A percentile compares a stretch with the other conserved stretches of the same genome.
Evolutionary conservation across 805 yeast species (phyloP).

Genomic region (Yamadazyma akitaensis): DNA sequence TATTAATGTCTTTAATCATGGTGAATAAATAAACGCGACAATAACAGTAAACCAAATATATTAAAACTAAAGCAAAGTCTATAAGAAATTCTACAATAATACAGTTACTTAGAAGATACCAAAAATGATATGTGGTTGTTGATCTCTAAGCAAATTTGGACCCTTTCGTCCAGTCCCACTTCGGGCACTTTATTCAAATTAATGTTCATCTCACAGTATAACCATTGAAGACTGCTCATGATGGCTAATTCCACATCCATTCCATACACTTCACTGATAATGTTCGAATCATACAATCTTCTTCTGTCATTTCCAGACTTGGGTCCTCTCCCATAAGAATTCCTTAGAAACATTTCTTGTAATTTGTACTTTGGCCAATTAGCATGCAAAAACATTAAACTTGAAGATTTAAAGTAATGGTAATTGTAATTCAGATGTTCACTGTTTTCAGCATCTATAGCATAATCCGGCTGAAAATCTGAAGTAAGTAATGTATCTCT

Average conservation of each 20-base stretch:
- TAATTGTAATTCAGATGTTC: slow-evolving; percentile 24
- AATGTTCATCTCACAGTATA: slow-evolving; percentile 25
- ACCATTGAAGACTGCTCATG: slow-evolving; percentile 26
- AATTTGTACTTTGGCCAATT: slow-evolving; percentile 35
- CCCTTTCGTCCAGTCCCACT: slow-evolving; percentile 18
- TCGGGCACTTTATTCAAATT: slow-evolving; percentile 21
- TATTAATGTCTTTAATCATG: slow-evolving; percentile 13
- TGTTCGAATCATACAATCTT: slow-evolving; percentile 25
- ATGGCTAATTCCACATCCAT: slow-evolving; percentile 28
- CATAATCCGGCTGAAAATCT: slow-evolving; percentile 18
- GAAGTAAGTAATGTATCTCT: slow-evolving; percentile 3
- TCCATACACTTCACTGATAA: slow-evolving; percentile 22
- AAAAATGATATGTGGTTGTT: slow-evolving; percentile 24
- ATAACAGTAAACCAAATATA: background rate
- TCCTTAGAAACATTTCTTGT: slow-evolving; percentile 23
- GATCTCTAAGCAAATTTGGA: slow-evolving; percentile 23
- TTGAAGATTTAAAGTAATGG: slow-evolving; percentile 26
- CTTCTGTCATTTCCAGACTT: slow-evolving; percentile 19
- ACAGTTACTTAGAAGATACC: background rate
- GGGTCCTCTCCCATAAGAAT: slow-evolving; percentile 28
- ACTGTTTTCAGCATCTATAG: slow-evolving; percentile 19
- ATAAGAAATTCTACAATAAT: background rate
- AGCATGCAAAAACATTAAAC: slow-evolving; percentile 33
- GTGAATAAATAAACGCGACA: background rate
- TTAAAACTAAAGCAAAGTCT: background rate